A percentile compares a stretch with the other conserved stretches of the same genome.
phyloP scores from a whole-genome alignment of 441 rosid species.

The Populus trichocarpa region DNA sequence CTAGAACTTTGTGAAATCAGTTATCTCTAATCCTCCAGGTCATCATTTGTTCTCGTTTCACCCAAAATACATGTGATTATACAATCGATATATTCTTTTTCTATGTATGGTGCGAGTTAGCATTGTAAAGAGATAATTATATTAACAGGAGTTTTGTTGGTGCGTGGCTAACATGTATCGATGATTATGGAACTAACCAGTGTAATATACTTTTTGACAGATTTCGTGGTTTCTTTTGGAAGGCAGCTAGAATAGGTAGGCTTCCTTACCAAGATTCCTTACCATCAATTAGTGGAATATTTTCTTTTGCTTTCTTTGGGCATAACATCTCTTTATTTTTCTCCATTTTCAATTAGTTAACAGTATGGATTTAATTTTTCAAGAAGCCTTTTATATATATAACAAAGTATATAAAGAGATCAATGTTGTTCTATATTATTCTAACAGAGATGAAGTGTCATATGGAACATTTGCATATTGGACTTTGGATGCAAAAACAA shows the following conservation, averaged over 20 bases:
- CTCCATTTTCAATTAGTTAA: neutral
- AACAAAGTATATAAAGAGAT: neutral
- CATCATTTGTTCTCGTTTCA: neutral
- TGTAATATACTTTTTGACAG: slow-evolving; percentile 33
- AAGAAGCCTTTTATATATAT: neutral
- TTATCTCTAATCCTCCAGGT: neutral
- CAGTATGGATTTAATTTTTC: neutral
- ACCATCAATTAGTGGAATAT: neutral
- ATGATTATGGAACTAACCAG: slow-evolving; percentile 8
- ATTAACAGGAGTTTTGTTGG: neutral
- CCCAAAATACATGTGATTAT: neutral
- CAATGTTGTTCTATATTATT: neutral
- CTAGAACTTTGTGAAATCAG: neutral
- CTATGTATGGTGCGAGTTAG: neutral
- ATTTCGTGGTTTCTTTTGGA: slow-evolving; percentile 95
- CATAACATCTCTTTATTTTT: neutral
- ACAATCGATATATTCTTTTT: neutral
- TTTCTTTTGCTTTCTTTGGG: neutral
- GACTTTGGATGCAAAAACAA: neutral
- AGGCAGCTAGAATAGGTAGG: slow-evolving; percentile 95
- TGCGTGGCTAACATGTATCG: neutral
- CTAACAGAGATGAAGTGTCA: too few relatives aligned
- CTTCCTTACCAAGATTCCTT: slow-evolving; percentile 1
- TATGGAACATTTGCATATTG: neutral
- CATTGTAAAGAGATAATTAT: neutral